phyloP scores from a whole-genome alignment of 1,284 basidiomycete genomes.

The Ustilago bromivora region DNA sequence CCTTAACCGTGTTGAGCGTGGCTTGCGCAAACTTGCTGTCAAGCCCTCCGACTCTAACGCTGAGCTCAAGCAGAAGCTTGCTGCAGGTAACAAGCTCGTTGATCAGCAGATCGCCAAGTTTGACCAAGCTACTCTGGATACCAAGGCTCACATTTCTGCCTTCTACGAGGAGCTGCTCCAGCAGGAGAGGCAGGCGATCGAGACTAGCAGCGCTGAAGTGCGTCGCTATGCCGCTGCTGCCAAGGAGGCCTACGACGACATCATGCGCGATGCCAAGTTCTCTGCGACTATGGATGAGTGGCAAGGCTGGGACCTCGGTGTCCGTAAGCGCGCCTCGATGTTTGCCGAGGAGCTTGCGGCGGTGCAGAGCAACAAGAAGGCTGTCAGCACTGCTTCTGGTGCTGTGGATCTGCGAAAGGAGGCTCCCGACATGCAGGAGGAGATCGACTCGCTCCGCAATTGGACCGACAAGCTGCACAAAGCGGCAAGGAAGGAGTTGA shows the following conservation, averaged over 20 bases:
- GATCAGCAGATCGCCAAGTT: conserved; percentile 52
- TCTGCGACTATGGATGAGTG: conserved; percentile 60
- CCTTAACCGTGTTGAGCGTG: conserved; percentile 54
- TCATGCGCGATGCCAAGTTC: conserved; percentile 64
- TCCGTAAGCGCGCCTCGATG: conserved; percentile 46
- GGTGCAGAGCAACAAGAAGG: conserved; percentile 41
- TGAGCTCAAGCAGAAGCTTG: conserved; percentile 24
- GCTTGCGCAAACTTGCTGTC: conserved; percentile 48
- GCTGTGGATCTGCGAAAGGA: conserved; percentile 44
- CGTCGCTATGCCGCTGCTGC: conserved; percentile 52
- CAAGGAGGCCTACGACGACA: conserved; percentile 48
- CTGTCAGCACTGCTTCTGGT: conserved; percentile 28
- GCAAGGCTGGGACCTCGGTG: conserved; percentile 63
- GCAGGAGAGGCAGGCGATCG: conserved; percentile 51
- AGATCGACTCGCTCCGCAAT: conserved; percentile 31
- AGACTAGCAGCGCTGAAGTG: conserved; percentile 55
- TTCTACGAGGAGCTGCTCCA: conserved; percentile 44
- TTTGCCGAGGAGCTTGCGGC: conserved; percentile 50
- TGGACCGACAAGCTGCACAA: conserved; percentile 48
- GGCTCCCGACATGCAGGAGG: conserved; percentile 49
- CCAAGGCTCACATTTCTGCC: conserved; percentile 47
- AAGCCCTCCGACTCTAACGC: conserved; percentile 7
- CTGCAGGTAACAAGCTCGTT: conserved; percentile 41
- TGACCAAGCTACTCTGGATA: conserved; percentile 38
- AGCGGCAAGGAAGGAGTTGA: conserved; percentile 51